Conservation (phyloP, 2,329 filamentous ascomycete species). For the Arthrinium phaeospermum region DNA sequence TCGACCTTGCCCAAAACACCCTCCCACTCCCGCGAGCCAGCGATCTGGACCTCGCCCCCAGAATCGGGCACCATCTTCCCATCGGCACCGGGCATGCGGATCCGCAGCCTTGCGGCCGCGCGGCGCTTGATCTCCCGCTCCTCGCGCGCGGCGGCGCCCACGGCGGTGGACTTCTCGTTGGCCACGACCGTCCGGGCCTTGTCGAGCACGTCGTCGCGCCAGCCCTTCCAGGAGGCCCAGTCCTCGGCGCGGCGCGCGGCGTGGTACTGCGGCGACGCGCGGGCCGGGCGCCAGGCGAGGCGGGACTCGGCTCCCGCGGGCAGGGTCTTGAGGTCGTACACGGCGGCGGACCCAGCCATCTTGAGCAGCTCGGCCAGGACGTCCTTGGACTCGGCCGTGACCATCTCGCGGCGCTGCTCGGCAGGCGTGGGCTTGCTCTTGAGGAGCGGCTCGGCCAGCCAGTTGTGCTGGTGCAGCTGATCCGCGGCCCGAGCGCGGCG, state of each 20-base stretch:
- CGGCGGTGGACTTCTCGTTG: constrained; percentile 22
- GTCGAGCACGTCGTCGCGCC: constrained; percentile 60
- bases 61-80: constrained; percentile 49
- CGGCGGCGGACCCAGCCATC: constrained; percentile 59
- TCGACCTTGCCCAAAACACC: constrained; percentile 52
- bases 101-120: constrained; percentile 55
- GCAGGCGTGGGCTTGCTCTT: constrained; percentile 41
- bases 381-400: constrained; percentile 67
- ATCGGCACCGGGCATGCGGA: constrained; percentile 52
- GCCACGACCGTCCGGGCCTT: constrained; percentile 53
- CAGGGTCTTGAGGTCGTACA: constrained; percentile 65
- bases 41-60: constrained; percentile 54
- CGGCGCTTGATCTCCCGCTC: constrained; percentile 39
- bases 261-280: constrained; percentile 68
- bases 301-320: constrained; percentile 59
- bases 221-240: constrained; percentile 65
- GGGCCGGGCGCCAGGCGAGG: constrained; percentile 67
- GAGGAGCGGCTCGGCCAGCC: constrained; percentile 67
- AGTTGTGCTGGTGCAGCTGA: constrained; percentile 58
- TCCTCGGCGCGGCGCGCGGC: constrained; percentile 70
- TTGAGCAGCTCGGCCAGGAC: constrained; percentile 69
- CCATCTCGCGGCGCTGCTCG: constrained; percentile 46
- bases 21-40: constrained; percentile 62
- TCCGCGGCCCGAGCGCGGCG: constrained; percentile 64
- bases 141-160: constrained; percentile 25